These are phyloP conservation scores for Purpureocillium takamizusanense DNA, from an alignment of 2,329 filamentous ascomycete species.

Conservation along the genomic window DNA sequence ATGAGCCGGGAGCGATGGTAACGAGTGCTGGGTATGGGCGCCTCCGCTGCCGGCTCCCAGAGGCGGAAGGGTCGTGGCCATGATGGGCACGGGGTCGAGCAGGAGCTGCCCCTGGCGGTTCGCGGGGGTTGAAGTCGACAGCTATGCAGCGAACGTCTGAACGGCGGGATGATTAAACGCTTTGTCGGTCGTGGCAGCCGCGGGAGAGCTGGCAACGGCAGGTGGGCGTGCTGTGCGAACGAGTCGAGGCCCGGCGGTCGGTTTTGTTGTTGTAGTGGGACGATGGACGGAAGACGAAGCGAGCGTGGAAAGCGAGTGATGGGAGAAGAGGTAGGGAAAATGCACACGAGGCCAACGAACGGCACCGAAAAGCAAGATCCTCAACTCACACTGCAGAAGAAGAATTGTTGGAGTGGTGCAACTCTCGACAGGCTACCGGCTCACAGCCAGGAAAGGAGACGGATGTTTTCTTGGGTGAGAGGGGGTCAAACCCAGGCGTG, in stretches of 20 bases:
- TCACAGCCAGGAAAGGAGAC: constrained; percentile 4
- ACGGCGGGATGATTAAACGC: too few species aligned
- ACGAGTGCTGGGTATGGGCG: constrained; percentile 72
- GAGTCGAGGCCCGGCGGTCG: too few species aligned
- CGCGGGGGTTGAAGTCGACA: too few species aligned
- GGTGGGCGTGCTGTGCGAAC: too few species aligned
- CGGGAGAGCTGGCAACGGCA: too few species aligned
- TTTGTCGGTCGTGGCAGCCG: too few species aligned
- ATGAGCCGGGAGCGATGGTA: constrained; percentile 81
- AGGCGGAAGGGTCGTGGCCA: constrained; percentile 51
- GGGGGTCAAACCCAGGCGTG: not conserved
- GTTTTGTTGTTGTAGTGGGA: too few species aligned
- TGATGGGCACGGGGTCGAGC: constrained; percentile 28
- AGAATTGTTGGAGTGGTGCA: not conserved
- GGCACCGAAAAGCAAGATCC: not conserved
- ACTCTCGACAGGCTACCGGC: not conserved
- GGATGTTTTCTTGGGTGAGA: constrained; percentile 6
- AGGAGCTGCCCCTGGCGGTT: too few species aligned
- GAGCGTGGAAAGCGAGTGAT: constrained; percentile 1
- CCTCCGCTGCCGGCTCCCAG: constrained; percentile 42
- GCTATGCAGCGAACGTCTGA: too few species aligned
- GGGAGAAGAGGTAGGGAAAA: not conserved
- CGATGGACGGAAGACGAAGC: not conserved
- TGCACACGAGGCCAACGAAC: not conserved
- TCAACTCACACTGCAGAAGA: not conserved